phyloP scores from a whole-genome alignment of 306 rosid species.

The Geum urbanum region DNA sequence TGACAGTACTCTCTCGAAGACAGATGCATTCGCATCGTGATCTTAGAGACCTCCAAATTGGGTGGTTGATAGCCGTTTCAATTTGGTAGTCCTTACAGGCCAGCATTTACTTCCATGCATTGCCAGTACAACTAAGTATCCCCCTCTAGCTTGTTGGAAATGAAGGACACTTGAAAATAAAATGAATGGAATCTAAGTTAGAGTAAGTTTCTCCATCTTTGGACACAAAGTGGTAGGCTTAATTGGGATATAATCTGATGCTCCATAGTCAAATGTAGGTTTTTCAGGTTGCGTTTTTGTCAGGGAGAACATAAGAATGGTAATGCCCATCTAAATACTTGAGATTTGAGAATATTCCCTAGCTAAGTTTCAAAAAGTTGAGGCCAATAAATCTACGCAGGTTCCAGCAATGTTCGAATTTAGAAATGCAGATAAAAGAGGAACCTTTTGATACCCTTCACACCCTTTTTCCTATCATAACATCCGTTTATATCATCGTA shows the following conservation, averaged over 20 bases:
- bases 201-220: neutral
- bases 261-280: conserved; percentile 7
- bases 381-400: neutral
- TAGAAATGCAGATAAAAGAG: neutral
- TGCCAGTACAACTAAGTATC: conserved; percentile 18
- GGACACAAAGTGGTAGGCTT: neutral
- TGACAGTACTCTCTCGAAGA: conserved; percentile 28
- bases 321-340: neutral
- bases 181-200: neutral
- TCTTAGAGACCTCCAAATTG: conserved; percentile 29
- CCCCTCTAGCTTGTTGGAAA: neutral
- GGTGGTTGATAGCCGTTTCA: conserved; percentile 22
- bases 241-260: conserved; percentile 1
- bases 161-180: neutral
- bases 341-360: neutral
- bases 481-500: neutral
- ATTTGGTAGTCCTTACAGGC: conserved; percentile 16
- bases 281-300: neutral
- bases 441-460: conserved; percentile 3
- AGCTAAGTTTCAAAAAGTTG: neutral
- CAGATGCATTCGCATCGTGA: conserved; percentile 28
- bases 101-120: conserved; percentile 27
- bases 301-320: conserved; percentile 1
- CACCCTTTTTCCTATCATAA: neutral
- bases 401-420: neutral